A percentile compares a stretch with the other conserved stretches of the same genome.
These are phyloP conservation scores for Blastobotrys mokoenaii DNA, from an alignment of 805 yeast species.

Conservation along the genomic window DNA sequence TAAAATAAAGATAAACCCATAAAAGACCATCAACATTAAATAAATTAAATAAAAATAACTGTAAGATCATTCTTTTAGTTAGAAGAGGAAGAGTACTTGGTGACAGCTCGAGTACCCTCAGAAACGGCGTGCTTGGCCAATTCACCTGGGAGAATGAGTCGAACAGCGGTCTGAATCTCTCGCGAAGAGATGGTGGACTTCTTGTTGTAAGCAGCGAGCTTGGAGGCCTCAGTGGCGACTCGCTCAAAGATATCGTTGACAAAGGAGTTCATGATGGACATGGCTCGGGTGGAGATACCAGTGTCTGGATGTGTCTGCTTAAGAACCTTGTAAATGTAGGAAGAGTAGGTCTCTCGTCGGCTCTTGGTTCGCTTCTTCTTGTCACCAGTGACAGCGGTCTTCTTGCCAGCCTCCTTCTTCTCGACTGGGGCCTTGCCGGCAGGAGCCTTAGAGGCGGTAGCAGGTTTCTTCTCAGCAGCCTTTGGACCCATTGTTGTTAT, in stretches of 20 bases:
- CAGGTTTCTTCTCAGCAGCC: constrained; percentile 57
- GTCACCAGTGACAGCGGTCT: constrained; percentile 75
- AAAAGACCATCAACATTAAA: constrained; percentile 2
- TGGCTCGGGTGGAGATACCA: constrained; percentile 97
- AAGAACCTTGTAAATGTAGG: constrained; percentile 96
- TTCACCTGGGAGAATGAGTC: constrained; percentile 97
- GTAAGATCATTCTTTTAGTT: not conserved
- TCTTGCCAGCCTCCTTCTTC: constrained; percentile 84
- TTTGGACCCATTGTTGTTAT: constrained; percentile 32
- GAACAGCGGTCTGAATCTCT: constrained; percentile 97
- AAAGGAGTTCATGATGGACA: constrained; percentile 97
- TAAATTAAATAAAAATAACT: constrained; percentile 1
- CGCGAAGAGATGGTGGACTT: constrained; percentile 96
- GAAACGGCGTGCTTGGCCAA: constrained; percentile 97
- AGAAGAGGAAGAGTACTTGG: constrained; percentile 74
- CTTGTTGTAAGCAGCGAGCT: constrained; percentile 97
- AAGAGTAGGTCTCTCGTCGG: constrained; percentile 97
- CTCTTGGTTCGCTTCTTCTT: constrained; percentile 89
- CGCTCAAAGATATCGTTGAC: constrained; percentile 98
- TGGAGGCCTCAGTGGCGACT: constrained; percentile 95
- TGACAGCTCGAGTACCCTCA: constrained; percentile 97
- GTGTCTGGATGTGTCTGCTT: constrained; percentile 99
- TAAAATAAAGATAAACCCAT: no score
- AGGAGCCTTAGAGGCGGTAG: constrained; percentile 37
- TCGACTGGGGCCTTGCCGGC: constrained; percentile 98